A percentile compares a stretch with the other conserved stretches of the same genome.
These are phyloP conservation scores for Parietaria judaica DNA, from an alignment of 306 rosid genomes.

Conservation along the genomic window DNA sequence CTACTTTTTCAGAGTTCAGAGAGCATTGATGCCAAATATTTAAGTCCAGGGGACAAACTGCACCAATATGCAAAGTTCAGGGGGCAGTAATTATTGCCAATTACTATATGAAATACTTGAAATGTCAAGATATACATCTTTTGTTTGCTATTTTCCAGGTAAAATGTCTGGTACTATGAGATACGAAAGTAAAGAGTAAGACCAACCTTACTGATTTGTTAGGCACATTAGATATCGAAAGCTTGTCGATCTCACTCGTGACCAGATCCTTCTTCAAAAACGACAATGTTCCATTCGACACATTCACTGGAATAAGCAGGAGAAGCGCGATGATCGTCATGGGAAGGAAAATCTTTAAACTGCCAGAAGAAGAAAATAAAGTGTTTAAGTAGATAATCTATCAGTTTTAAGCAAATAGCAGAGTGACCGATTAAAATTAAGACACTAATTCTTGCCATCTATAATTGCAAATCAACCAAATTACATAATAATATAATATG, in stretches of 20 bases:
- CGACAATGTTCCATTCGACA: slow-evolving; percentile 69
- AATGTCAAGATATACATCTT: too few relatives aligned
- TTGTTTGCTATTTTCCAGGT: not conserved
- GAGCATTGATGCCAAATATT: too few relatives aligned
- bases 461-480: too few relatives aligned
- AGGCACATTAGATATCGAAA: slow-evolving; percentile 86
- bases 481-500: too few relatives aligned
- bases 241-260: slow-evolving; percentile 80
- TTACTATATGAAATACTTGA: too few relatives aligned
- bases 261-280: slow-evolving; percentile 82
- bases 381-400: not conserved
- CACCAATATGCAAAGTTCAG: too few relatives aligned
- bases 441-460: too few relatives aligned
- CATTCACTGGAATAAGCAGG: slow-evolving; percentile 86
- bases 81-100: too few relatives aligned
- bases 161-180: not conserved
- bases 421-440: too few relatives aligned
- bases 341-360: slow-evolving; percentile 83
- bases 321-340: slow-evolving; percentile 71
- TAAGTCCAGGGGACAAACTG: too few relatives aligned
- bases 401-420: too few relatives aligned
- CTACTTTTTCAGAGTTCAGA: too few relatives aligned
- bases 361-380: slow-evolving; percentile 20
- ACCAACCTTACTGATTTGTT: slow-evolving; percentile 63
- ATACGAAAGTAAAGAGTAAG: not conserved